Evolutionary conservation across 495 filamentous ascomycete species (phyloP).

Genomic region (Venustampulla echinocandica): DNA sequence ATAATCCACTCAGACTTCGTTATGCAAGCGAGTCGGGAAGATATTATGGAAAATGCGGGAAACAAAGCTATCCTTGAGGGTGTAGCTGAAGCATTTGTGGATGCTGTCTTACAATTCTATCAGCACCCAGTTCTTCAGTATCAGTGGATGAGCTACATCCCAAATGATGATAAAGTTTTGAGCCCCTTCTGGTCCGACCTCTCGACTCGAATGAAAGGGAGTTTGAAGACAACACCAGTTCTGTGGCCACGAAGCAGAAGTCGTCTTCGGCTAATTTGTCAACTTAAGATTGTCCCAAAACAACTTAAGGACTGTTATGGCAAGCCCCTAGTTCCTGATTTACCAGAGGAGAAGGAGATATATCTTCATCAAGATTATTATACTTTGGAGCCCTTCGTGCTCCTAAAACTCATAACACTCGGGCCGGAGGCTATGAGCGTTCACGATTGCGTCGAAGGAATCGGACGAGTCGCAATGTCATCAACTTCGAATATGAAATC

Average conservation of each 20-base stretch:
- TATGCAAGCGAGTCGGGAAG: constrained; percentile 3
- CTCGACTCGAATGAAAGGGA: background rate
- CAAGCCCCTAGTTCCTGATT: constrained; percentile 6
- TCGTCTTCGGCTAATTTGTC: constrained; percentile 1
- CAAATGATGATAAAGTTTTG: background rate
- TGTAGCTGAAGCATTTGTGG: constrained; percentile 4
- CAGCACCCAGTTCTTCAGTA: constrained; percentile 5
- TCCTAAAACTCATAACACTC: background rate
- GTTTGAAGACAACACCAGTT: background rate
- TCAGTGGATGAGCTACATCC: constrained; percentile 5
- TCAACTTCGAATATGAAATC: constrained; percentile 3
- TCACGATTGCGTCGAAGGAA: background rate
- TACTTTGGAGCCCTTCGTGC: background rate
- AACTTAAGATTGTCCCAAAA: constrained; percentile 1
- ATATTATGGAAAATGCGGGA: constrained; percentile 1
- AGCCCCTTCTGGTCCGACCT: constrained; percentile 1
- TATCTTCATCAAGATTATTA: constrained; percentile 1
- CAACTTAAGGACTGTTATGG: background rate
- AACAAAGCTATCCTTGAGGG: constrained; percentile 1
- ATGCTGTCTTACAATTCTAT: constrained; percentile 8
- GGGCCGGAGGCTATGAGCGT: background rate
- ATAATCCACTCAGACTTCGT: constrained; percentile 11
- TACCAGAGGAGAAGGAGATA: background rate
- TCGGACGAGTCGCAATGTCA: background rate
- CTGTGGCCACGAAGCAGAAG: background rate